These are phyloP conservation scores for Dioscorea cayenensis DNA, from an alignment of 116 monocot species.

Conservation along the genomic window DNA sequence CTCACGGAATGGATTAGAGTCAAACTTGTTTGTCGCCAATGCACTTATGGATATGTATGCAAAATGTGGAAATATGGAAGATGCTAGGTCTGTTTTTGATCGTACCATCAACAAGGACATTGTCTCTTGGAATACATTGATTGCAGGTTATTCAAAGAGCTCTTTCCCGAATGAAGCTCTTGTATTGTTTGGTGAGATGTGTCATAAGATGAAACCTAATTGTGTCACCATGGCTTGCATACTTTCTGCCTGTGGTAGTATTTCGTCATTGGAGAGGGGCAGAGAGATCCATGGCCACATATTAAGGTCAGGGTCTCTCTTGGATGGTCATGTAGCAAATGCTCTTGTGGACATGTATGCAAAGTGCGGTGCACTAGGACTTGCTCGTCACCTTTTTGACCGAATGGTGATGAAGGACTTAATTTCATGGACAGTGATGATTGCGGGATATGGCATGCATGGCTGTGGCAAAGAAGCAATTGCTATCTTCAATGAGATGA, in stretches of 20 bases:
- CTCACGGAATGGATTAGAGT: conserved; percentile 33
- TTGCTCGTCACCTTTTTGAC: conserved; percentile 49
- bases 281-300: conserved; percentile 63
- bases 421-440: conserved; percentile 70
- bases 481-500: conserved; percentile 44
- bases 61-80: conserved; percentile 8
- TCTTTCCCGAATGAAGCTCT: conserved; percentile 54
- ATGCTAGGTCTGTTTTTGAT: conserved; percentile 13
- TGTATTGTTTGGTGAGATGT: conserved; percentile 45
- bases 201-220: conserved; percentile 32
- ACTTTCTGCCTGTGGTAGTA: conserved; percentile 56
- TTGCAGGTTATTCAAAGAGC: conserved; percentile 70
- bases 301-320: conserved; percentile 22
- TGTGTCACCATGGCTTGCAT: conserved; percentile 54
- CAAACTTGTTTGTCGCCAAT: conserved; percentile 42
- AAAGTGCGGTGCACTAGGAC: conserved; percentile 58
- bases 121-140: conserved; percentile 75
- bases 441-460: conserved; percentile 72
- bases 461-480: conserved; percentile 52
- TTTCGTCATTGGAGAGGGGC: conserved; percentile 60
- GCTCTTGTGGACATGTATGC: conserved; percentile 75
- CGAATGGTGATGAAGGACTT: conserved; percentile 29
- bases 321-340: conserved; percentile 36
- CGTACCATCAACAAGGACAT: conserved; percentile 27
- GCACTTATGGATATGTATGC: conserved; percentile 69